Evolutionary conservation across 768 basidiomycete genomes (phyloP).

Genomic region (Xerocomus brunneocitrinus): DNA sequence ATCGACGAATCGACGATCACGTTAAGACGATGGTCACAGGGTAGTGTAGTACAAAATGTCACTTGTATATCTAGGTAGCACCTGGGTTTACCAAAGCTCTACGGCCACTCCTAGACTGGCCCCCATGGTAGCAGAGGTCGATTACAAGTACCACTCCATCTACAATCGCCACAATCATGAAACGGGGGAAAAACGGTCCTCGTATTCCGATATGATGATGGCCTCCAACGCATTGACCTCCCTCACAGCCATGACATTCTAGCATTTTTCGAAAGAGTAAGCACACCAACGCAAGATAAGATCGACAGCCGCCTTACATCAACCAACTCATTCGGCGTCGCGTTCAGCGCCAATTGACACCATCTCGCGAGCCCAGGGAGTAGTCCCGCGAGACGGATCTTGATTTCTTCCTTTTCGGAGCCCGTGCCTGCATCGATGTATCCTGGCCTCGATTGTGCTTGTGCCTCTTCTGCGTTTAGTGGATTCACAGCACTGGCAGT

Average conservation of each 20-base stretch:
- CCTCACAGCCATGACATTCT: constrained; percentile 59
- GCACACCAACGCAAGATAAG: not conserved
- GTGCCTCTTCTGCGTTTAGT: constrained; percentile 9
- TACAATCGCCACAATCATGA: constrained; percentile 9
- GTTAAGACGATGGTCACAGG: no score
- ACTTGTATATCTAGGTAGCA: no score
- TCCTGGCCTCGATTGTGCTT: constrained; percentile 9
- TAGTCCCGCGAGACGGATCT: constrained; percentile 71
- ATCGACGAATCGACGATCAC: no score
- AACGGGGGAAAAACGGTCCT: constrained; percentile 38
- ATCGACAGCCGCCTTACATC: constrained; percentile 55
- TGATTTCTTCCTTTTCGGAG: constrained; percentile 34
- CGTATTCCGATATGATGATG: constrained; percentile 66
- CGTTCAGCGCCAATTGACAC: constrained; percentile 64
- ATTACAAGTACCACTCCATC: not conserved
- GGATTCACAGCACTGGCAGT: constrained; percentile 10
- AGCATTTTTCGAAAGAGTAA: constrained; percentile 1
- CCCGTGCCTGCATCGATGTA: constrained; percentile 11
- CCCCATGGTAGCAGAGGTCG: not conserved
- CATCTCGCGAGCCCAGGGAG: constrained; percentile 78
- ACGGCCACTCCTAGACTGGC: no score
- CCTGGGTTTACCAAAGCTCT: no score
- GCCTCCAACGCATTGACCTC: constrained; percentile 70
- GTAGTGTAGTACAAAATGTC: no score
- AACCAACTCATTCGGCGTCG: constrained; percentile 73